These are phyloP conservation scores for Lactarius hatsudake DNA, from an alignment of 768 basidiomycete species.

Conservation along the genomic window DNA sequence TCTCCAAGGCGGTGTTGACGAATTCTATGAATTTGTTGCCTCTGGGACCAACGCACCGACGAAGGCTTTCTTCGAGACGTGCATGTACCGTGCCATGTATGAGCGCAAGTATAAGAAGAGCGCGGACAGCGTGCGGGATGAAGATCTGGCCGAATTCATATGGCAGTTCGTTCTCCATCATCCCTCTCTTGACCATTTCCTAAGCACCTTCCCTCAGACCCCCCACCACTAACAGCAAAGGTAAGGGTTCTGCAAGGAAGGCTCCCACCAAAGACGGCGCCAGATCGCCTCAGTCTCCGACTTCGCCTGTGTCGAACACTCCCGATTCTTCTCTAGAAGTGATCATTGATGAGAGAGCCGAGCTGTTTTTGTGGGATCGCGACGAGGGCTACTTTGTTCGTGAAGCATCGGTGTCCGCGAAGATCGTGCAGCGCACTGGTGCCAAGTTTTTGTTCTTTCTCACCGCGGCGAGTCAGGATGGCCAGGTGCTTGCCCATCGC, in stretches of 20 bases:
- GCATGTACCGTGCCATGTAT: slow-evolving; percentile 95
- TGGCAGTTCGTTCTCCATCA: slow-evolving; percentile 61
- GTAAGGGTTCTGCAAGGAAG: slow-evolving; percentile 31
- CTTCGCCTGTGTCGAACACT: slow-evolving; percentile 13
- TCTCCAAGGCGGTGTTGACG: slow-evolving; percentile 86
- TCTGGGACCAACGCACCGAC: slow-evolving; percentile 75
- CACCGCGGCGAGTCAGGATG: slow-evolving; percentile 49
- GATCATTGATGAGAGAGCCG: slow-evolving; percentile 46
- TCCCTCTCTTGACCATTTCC: background rate
- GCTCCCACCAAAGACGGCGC: slow-evolving; percentile 14
- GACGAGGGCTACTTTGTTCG: slow-evolving; percentile 48
- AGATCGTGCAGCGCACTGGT: slow-evolving; percentile 47
- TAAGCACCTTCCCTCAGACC: slow-evolving; percentile 18
- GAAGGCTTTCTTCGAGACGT: slow-evolving; percentile 85
- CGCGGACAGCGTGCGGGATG: slow-evolving; percentile 65
- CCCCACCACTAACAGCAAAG: slow-evolving; percentile 18
- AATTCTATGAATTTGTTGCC: slow-evolving; percentile 88
- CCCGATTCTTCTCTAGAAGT: slow-evolving; percentile 25
- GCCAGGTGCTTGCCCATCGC: slow-evolving; percentile 56
- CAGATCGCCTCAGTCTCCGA: slow-evolving; percentile 13
- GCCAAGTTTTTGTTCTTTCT: slow-evolving; percentile 58
- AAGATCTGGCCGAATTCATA: slow-evolving; percentile 74
- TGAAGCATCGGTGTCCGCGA: slow-evolving; percentile 46
- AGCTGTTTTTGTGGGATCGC: slow-evolving; percentile 62
- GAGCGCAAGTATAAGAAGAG: slow-evolving; percentile 82